phyloP scores from a whole-genome alignment of 1,284 basidiomycete genomes.

The Puccinia novopanici region DNA sequence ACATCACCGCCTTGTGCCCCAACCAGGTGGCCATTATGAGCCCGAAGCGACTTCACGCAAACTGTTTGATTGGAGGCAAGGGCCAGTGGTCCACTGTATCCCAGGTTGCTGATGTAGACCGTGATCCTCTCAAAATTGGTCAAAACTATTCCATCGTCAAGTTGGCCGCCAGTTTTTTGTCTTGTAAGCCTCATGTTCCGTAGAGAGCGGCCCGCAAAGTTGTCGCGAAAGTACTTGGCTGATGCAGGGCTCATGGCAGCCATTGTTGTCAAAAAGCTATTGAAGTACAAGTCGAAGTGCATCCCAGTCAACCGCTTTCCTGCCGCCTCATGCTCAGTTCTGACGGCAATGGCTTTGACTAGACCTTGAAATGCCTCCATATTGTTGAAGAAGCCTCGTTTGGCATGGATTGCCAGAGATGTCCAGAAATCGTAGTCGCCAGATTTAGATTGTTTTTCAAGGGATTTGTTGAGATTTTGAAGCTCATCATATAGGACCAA shows the following conservation, averaged over 20 bases:
- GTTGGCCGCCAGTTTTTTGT: slow-evolving; percentile 5
- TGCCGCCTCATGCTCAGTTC: slow-evolving; percentile 1
- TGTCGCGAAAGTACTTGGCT: background rate
- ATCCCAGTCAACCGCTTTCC: slow-evolving; percentile 17
- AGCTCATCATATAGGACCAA: background rate
- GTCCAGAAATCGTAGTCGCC: background rate
- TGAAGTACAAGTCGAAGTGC: slow-evolving; percentile 5
- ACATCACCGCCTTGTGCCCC: slow-evolving; percentile 38
- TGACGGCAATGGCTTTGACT: background rate
- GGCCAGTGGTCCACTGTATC: slow-evolving; percentile 15
- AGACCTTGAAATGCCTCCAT: slow-evolving; percentile 23
- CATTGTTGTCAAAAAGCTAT: slow-evolving; percentile 14
- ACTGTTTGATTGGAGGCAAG: slow-evolving; percentile 18
- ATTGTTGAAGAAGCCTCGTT: background rate
- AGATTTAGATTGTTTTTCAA: slow-evolving; percentile 2
- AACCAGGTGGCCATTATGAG: slow-evolving; percentile 18
- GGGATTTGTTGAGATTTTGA: background rate
- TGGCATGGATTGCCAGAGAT: no score
- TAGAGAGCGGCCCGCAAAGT: slow-evolving; percentile 6
- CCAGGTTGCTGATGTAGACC: slow-evolving; percentile 3
- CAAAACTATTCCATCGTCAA: slow-evolving; percentile 6
- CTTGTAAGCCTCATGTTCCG: background rate
- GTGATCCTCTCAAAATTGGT: slow-evolving; percentile 14
- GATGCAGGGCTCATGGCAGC: slow-evolving; percentile 28
- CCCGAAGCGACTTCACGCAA: slow-evolving; percentile 14